Evolutionary conservation across 352 stramenopile species (phyloP).

Genomic region (Phytophthora tubulina): DNA sequence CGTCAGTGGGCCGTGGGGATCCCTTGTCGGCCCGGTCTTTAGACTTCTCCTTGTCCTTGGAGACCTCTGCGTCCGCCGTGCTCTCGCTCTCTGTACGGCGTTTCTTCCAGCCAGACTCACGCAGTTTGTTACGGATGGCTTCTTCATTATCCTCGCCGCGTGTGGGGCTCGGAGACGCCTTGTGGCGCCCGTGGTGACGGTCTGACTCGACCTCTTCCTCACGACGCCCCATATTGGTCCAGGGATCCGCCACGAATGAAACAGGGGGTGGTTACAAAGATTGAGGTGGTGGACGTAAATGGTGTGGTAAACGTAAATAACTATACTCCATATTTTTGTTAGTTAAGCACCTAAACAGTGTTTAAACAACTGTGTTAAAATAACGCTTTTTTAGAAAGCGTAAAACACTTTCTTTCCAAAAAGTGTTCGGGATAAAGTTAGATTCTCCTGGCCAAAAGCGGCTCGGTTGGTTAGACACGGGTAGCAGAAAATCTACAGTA

Average conservation of each 20-base stretch:
- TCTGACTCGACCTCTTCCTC: slow-evolving; percentile 37
- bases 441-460: no score
- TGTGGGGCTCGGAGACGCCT: slow-evolving; percentile 25
- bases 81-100: slow-evolving; percentile 39
- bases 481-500: no score
- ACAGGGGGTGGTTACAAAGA: slow-evolving; percentile 6
- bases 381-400: no score
- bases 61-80: slow-evolving; percentile 25
- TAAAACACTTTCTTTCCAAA: no score
- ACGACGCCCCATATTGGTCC: slow-evolving; percentile 30
- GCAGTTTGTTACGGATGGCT: slow-evolving; percentile 77
- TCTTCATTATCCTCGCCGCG: slow-evolving; percentile 61
- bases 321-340: no score
- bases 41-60: slow-evolving; percentile 19
- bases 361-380: no score
- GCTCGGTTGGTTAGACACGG: no score
- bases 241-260: slow-evolving; percentile 20
- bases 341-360: no score
- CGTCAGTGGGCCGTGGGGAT: slow-evolving; percentile 34
- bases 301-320: no score
- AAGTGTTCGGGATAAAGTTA: no score
- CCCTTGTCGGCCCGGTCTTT: slow-evolving; percentile 41
- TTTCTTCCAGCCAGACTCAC: slow-evolving; percentile 78
- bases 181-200: slow-evolving; percentile 32
- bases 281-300: no score